Evolutionary conservation across 1,284 basidiomycete species (phyloP), one percentile per base, ranked within the genome.

Genomic region (Papiliotrema fonsecae): DNA sequence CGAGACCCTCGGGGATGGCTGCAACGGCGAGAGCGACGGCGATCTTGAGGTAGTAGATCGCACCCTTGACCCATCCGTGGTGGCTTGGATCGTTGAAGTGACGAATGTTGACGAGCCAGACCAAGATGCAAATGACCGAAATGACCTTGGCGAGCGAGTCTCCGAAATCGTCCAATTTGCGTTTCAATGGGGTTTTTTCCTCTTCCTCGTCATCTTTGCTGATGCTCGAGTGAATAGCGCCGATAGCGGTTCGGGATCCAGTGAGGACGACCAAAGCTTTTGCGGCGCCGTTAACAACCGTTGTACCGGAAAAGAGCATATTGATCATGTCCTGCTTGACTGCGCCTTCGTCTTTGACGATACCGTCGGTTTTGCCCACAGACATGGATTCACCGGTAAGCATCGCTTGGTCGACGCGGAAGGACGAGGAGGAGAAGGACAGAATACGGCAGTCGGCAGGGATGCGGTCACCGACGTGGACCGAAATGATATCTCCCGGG

Each of bases 251-350:
- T 47, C 81, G 77, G 60, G 82, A 72, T 26, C 93, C 93, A 1
- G 88, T 96, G 56, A 82, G 84, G 6, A 88, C 84, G 19, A 96
- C 91, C 42, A 96, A 71, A 13, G 92, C 92, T 35, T 78, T 81
- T 10, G 86, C 88, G 39, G 77, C 87, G 47, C 92, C 92, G 61
- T 89, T 94, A 14, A 96, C 91, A 27, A 97, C 86, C 10, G 88
- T 94, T 0, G 92, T 96, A 26, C 93, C 92, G 27, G 88, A 86
- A 74, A 97, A 96, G 14, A 96, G 76, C 74, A 93, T 94, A 72
- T 96, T 97, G 52, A 80, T 83, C 90, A 91, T 91, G 64, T 96
- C 92, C 73, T 96, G 92, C 75, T 94, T 93, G 52, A 96, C 93
- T 3, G 91, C 92, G 51, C 77, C 78, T 32, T 70, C 53, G 62